Percentiles rank a stretch among this genome's conserved stretches.
Conservation (phyloP, 257 asterid genomes). For the Penstemon barbatus region DNA sequence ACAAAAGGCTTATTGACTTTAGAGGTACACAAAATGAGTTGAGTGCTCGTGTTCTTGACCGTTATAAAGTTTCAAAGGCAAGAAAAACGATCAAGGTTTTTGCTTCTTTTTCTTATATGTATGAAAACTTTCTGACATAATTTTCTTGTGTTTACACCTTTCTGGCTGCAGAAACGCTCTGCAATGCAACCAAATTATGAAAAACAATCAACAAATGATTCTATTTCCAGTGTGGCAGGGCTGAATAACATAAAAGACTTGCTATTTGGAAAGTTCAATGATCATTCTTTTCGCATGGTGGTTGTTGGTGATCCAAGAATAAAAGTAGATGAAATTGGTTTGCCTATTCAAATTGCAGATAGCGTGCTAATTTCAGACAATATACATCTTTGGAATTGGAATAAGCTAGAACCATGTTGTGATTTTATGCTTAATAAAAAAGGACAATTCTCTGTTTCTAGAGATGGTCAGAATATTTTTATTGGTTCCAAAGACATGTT, state of each 20-base stretch:
- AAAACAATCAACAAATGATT: constrained; percentile 51
- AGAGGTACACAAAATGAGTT: constrained; percentile 78
- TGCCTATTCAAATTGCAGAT: constrained; percentile 71
- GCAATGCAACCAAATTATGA: constrained; percentile 64
- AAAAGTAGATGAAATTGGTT: constrained; percentile 72
- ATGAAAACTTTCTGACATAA: constrained; percentile 8
- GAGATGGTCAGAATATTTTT: constrained; percentile 50
- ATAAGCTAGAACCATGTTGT: constrained; percentile 54
- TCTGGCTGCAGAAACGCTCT: constrained; percentile 71
- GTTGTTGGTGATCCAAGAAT: constrained; percentile 88
- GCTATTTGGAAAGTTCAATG: constrained; percentile 75
- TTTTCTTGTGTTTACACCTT: constrained; percentile 19
- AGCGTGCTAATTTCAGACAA: constrained; percentile 59
- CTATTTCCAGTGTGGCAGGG: constrained; percentile 69
- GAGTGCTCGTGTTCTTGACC: constrained; percentile 73
- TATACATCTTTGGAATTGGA: constrained; percentile 61
- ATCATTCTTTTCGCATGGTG: constrained; percentile 83
- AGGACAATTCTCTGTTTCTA: constrained; percentile 51
- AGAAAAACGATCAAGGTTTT: constrained; percentile 32
- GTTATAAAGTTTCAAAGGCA: constrained; percentile 85
- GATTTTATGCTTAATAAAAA: constrained; percentile 51
- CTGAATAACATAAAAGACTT: constrained; percentile 75
- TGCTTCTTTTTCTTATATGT: constrained; percentile 8
- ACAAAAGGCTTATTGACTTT: constrained; percentile 69
- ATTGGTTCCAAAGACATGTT: constrained; percentile 63